These are phyloP conservation scores for Tolypocladium guangdongense DNA, from an alignment of 2,329 filamentous ascomycete genomes.

Conservation along the genomic window DNA sequence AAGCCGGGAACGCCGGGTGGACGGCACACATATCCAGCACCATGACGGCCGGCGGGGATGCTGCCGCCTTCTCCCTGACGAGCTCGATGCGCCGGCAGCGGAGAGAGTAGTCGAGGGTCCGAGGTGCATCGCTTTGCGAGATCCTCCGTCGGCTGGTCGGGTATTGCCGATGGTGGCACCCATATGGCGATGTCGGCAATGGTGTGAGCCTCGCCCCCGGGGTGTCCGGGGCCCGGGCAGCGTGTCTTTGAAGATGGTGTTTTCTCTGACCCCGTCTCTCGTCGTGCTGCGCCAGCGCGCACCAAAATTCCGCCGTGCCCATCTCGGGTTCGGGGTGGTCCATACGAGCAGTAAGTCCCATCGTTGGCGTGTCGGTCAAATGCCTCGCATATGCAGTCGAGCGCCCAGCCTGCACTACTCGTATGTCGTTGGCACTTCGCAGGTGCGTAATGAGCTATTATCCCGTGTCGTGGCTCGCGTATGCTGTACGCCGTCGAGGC, in stretches of 20 bases:
- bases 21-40: slow-evolving; percentile 41
- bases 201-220: slow-evolving; percentile 5
- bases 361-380: slow-evolving; percentile 43
- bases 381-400: slow-evolving; percentile 13
- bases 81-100: slow-evolving; percentile 30
- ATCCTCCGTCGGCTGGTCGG: slow-evolving; percentile 24
- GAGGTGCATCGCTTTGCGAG: slow-evolving; percentile 19
- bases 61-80: slow-evolving; percentile 26
- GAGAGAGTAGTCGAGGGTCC: slow-evolving; percentile 27
- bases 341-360: no score
- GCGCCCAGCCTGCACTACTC: no score
- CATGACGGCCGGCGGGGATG: slow-evolving; percentile 32
- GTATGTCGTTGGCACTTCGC: no score
- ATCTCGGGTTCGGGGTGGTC: slow-evolving; percentile 38
- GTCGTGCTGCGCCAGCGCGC: slow-evolving; percentile 27
- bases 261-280: slow-evolving; percentile 32
- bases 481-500: not conserved
- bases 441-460: not conserved
- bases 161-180: slow-evolving; percentile 37
- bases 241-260: slow-evolving; percentile 43
- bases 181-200: slow-evolving; percentile 46
- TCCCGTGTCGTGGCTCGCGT: not conserved
- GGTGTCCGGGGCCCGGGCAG: slow-evolving; percentile 17
- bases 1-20: slow-evolving; percentile 36
- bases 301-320: no score